Evolutionary conservation across 2,329 filamentous ascomycete genomes (phyloP), one percentile per base, ranked within the genome.

Genomic region (Fusarium temperatum): DNA sequence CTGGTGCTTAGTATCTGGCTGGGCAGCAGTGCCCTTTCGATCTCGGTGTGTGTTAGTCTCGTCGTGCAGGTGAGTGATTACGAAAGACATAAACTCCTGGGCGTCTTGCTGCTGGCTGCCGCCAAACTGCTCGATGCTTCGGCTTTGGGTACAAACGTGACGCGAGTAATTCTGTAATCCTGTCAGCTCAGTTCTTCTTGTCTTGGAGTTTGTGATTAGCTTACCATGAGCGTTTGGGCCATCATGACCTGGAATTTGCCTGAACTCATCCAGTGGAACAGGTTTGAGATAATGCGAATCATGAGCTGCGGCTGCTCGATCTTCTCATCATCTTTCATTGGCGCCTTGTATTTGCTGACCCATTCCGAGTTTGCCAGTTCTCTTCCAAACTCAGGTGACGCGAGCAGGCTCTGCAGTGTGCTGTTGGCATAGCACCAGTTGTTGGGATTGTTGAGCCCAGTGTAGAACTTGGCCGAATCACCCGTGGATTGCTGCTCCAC

Each of bases 341-440:
- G 82, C 81, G 93, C 85, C 87, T 91, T 89, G 87, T 94, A 85
- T 86, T 89, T 78, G 84, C 87, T 78, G 86, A 90, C 75, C 92
- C 89, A 87, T 82, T 88, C 78, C 80, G 81, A 81, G 80, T 89
- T 83, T 83, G 94, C 78, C 79, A 92, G 79, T 85, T 92, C 85
- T 83, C 90, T 80, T 83, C 89, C 85, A 88, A 98, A 88, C 83
- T 90, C 83, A 79, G 89, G 79, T 2, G 95, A 96, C 4, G 91
- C 92, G 66, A 93, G 93, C 24, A 98, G 84, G 68, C 93, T 93
- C 82, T 98, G 96, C 32, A 98, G 86, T 0, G 92, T 92, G n/a
- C 94, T 92, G 82, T 98, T 98, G 86, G 96, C 95, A 80, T 98
- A 98, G 81, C 96, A 98, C 74, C 93, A 95, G 53, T 93, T 92